Conservation (phyloP, 257 asterid species). For the Solanum chaucha region DNA sequence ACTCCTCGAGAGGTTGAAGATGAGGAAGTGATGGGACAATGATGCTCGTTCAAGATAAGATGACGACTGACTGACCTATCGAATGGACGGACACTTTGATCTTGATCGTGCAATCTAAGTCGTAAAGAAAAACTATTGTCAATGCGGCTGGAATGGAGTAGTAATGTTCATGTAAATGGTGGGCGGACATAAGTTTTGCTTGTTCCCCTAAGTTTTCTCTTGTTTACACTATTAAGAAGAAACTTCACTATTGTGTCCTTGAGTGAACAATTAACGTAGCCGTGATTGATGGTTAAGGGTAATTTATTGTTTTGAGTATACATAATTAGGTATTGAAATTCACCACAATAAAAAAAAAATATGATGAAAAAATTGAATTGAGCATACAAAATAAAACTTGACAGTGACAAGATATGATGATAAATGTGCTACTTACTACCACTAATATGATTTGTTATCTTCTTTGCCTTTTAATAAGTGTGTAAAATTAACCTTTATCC, state of each 20-base stretch:
- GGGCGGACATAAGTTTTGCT: too few species aligned
- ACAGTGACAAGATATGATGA: not conserved
- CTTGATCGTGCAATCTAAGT: too few species aligned
- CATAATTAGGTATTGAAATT: not conserved
- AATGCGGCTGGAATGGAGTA: too few species aligned
- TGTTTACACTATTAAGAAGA: not conserved
- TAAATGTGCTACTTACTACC: not conserved
- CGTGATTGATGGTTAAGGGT: not conserved
- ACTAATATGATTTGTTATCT: not conserved
- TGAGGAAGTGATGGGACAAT: too few species aligned
- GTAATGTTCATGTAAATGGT: too few species aligned
- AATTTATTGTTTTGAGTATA: not conserved
- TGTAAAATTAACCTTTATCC: not conserved
- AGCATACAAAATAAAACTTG: too few species aligned
- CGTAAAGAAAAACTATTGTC: too few species aligned
- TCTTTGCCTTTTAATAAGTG: not conserved
- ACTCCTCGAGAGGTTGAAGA: too few species aligned
- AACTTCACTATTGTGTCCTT: not conserved
- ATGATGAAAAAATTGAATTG: too few species aligned
- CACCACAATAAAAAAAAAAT: not conserved
- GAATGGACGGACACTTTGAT: too few species aligned
- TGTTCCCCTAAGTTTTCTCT: not conserved
- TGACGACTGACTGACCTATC: too few species aligned
- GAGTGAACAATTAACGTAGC: not conserved
- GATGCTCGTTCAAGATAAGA: too few species aligned